A percentile compares a stretch with the other conserved stretches of the same genome.
These are phyloP conservation scores for Candida peoriensis DNA, from an alignment of 805 yeast genomes.

Conservation along the genomic window DNA sequence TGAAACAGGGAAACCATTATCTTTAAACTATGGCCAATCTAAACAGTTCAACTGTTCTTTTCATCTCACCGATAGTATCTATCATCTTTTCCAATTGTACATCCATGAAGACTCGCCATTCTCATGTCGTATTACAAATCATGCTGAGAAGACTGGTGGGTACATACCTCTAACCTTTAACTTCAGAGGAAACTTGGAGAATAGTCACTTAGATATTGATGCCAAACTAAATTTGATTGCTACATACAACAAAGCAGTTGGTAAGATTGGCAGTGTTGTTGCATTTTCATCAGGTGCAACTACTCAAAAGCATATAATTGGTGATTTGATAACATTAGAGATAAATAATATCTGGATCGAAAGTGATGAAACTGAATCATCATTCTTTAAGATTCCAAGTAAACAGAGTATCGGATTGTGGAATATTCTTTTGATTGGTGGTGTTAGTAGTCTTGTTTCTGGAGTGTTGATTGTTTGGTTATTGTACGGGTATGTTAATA, in stretches of 20 bases:
- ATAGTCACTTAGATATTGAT: slow-evolving; percentile 66
- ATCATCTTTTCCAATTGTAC: slow-evolving; percentile 69
- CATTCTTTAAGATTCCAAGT: slow-evolving; percentile 1
- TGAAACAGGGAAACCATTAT: slow-evolving; percentile 58
- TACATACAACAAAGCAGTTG: slow-evolving; percentile 23
- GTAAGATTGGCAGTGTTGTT: slow-evolving; percentile 33
- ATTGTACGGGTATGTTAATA: slow-evolving; percentile 5
- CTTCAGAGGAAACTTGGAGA: slow-evolving; percentile 61
- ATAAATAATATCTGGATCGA: slow-evolving; percentile 56
- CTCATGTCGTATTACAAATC: slow-evolving; percentile 57
- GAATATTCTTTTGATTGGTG: slow-evolving; percentile 3
- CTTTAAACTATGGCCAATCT: slow-evolving; percentile 44
- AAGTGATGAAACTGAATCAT: slow-evolving; percentile 3
- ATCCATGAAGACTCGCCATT: slow-evolving; percentile 76
- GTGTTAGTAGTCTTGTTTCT: slow-evolving; percentile 5
- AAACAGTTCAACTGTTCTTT: slow-evolving; percentile 58
- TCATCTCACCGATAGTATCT: slow-evolving; percentile 55
- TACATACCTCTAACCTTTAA: slow-evolving; percentile 57
- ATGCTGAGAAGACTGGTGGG: slow-evolving; percentile 25
- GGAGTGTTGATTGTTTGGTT: slow-evolving; percentile 6
- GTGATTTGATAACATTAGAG: slow-evolving; percentile 52
- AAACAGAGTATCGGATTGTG: neutral
- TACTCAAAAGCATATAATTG: slow-evolving; percentile 59
- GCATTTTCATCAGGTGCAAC: slow-evolving; percentile 52
- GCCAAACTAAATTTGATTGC: slow-evolving; percentile 48